Conservation (phyloP, 768 basidiomycete genomes). For the Rhodotorula graminis region DNA sequence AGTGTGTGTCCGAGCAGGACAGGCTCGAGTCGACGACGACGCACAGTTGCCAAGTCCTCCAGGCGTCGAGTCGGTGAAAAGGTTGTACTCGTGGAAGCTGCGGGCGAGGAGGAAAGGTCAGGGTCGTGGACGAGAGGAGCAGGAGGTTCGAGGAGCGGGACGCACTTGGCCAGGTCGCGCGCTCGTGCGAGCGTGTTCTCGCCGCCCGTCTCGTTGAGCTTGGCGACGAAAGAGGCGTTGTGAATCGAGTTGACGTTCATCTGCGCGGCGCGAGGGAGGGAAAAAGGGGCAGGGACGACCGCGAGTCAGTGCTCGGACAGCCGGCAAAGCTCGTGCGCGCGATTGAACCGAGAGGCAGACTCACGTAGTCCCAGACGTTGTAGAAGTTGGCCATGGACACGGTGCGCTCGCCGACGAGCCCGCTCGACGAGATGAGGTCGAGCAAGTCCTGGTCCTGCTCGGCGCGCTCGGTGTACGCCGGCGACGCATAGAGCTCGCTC, state of each 20-base stretch:
- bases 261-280: slow-evolving; percentile 52
- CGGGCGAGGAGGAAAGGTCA: neutral
- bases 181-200: slow-evolving; percentile 65
- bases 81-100: slow-evolving; percentile 64
- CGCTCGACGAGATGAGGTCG: slow-evolving; percentile 19
- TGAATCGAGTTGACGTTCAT: slow-evolving; percentile 69
- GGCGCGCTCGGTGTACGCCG: slow-evolving; percentile 28
- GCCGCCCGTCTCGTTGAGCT: slow-evolving; percentile 58
- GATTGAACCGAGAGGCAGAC: neutral
- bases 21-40: slow-evolving; percentile 43
- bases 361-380: slow-evolving; percentile 38
- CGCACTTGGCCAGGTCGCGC: slow-evolving; percentile 60
- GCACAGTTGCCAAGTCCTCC: slow-evolving; percentile 71
- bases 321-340: too few relatives aligned
- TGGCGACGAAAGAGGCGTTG: slow-evolving; percentile 74
- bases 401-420: slow-evolving; percentile 38
- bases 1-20: neutral
- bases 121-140: too few relatives aligned
- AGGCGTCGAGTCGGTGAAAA: slow-evolving; percentile 60
- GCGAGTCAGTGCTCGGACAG: neutral
- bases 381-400: slow-evolving; percentile 40
- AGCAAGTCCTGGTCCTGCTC: slow-evolving; percentile 31
- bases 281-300: neutral
- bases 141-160: neutral
- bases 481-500: slow-evolving; percentile 57